A percentile compares a stretch with the other conserved stretches of the same genome.
phyloP scores from a whole-genome alignment of 83 land plant genomes.

The Isoetes engelmannii region DNA sequence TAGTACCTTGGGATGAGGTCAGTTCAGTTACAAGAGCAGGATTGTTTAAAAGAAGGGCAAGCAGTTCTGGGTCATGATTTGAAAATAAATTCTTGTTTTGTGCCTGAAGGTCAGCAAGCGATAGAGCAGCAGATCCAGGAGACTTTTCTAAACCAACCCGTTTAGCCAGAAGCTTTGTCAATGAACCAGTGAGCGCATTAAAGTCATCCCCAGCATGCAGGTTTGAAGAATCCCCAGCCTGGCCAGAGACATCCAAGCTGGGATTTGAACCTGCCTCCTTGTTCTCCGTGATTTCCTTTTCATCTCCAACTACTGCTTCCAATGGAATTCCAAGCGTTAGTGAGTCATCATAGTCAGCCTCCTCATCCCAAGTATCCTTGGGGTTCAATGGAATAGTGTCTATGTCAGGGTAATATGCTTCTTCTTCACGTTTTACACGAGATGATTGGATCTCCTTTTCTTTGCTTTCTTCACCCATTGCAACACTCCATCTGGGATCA shows the following conservation, averaged over 20 bases:
- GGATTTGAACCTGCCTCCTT: conserved; percentile 13
- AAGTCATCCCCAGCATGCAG: background rate
- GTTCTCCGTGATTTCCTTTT: background rate
- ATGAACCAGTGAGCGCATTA: background rate
- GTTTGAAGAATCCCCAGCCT: conserved; percentile 3
- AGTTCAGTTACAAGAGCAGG: conserved; percentile 69
- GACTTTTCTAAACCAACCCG: conserved; percentile 2
- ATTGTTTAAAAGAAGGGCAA: conserved; percentile 65
- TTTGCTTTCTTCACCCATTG: conserved; percentile 62
- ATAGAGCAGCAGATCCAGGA: conserved; percentile 2
- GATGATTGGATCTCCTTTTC: conserved; percentile 50
- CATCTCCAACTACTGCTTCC: conserved; percentile 19
- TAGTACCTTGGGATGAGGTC: conserved; percentile 46
- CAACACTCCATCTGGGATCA: conserved; percentile 40
- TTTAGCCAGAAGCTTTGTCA: conserved; percentile 14
- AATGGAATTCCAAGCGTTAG: conserved; percentile 59
- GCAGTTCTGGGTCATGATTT: conserved; percentile 43
- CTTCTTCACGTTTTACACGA: conserved; percentile 48
- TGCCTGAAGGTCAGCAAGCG: conserved; percentile 29
- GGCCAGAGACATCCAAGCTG: conserved; percentile 4
- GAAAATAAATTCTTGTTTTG: background rate
- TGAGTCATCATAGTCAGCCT: conserved; percentile 70
- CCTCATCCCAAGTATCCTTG: conserved; percentile 69
- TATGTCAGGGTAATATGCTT: conserved; percentile 30
- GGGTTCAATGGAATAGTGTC: conserved; percentile 58